These are phyloP conservation scores for Boletus barrowsii DNA, from an alignment of 768 basidiomycete species.

Conservation along the genomic window DNA sequence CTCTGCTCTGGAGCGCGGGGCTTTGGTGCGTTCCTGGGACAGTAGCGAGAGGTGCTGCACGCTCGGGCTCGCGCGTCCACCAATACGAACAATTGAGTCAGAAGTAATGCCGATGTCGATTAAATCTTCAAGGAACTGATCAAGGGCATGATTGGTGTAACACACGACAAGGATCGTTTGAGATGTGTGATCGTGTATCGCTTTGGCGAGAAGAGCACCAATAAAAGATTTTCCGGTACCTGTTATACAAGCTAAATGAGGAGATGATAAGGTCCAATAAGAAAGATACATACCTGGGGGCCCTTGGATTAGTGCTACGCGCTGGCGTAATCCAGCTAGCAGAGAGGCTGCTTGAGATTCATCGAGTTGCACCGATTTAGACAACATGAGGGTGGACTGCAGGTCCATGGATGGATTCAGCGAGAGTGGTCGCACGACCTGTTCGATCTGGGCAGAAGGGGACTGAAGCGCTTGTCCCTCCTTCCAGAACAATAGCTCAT, in stretches of 20 bases:
- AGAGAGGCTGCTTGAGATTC: slow-evolving; percentile 46
- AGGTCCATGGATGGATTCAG: slow-evolving; percentile 40
- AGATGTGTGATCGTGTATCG: slow-evolving; percentile 45
- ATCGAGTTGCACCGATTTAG: slow-evolving; percentile 48
- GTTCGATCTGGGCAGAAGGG: slow-evolving; percentile 1
- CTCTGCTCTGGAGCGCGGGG: slow-evolving; percentile 31
- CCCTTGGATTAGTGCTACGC: slow-evolving; percentile 63
- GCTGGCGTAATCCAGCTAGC: slow-evolving; percentile 52
- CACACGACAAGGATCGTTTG: slow-evolving; percentile 65
- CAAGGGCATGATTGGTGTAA: slow-evolving; percentile 73
- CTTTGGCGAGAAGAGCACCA: slow-evolving; percentile 63
- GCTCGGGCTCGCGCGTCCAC: slow-evolving; percentile 49
- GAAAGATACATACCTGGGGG: slow-evolving; percentile 52
- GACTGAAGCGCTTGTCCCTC: slow-evolving; percentile 18
- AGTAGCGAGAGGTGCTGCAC: slow-evolving; percentile 48
- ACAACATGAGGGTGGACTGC: slow-evolving; percentile 32
- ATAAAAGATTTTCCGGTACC: slow-evolving; percentile 78
- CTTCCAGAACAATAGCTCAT: slow-evolving; percentile 57
- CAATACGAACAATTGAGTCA: slow-evolving; percentile 50
- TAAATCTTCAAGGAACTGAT: slow-evolving; percentile 65
- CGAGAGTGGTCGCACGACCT: slow-evolving; percentile 29
- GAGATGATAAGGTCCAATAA: not conserved
- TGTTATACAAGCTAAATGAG: slow-evolving; percentile 21
- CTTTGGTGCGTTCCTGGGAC: slow-evolving; percentile 32
- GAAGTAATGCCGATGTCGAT: slow-evolving; percentile 55